Conservation (phyloP, 1,284 basidiomycete species). For the Calocybe gambosa region DNA sequence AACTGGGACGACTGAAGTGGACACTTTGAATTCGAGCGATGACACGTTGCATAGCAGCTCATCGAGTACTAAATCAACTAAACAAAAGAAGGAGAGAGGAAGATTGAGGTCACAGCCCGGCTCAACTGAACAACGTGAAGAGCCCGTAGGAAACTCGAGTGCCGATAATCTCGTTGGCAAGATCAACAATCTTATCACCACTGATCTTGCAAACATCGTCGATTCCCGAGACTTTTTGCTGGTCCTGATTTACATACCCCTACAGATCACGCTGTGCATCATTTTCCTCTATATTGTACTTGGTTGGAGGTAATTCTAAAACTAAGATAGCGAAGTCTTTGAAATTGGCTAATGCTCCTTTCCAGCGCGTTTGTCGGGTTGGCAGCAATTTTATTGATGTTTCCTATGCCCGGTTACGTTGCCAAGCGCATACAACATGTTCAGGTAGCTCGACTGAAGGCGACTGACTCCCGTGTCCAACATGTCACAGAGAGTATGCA, state of each 20-base stretch:
- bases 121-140: slow-evolving; percentile 15
- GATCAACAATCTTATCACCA: slow-evolving; percentile 54
- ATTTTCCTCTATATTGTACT: slow-evolving; percentile 39
- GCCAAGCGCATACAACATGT: slow-evolving; percentile 30
- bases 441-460: slow-evolving; percentile 26
- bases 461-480: slow-evolving; percentile 46
- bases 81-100: slow-evolving; percentile 11
- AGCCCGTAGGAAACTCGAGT: slow-evolving; percentile 13
- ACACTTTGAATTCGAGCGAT: slow-evolving; percentile 17
- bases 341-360: slow-evolving; percentile 1
- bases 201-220: slow-evolving; percentile 41
- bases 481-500: slow-evolving; percentile 43
- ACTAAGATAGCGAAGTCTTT: not conserved
- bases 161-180: slow-evolving; percentile 42
- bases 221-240: slow-evolving; percentile 38
- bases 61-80: slow-evolving; percentile 16
- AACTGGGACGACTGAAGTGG: slow-evolving; percentile 11
- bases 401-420: slow-evolving; percentile 48
- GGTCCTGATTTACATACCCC: slow-evolving; percentile 35
- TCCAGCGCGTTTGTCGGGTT: slow-evolving; percentile 43
- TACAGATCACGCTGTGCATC: slow-evolving; percentile 37
- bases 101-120: slow-evolving; percentile 4
- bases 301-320: slow-evolving; percentile 28
- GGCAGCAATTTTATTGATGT: slow-evolving; percentile 39
- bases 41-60: slow-evolving; percentile 21